Base-by-base conservation (phyloP, 1,284 basidiomycete species). In the Melampsora abietis-canadensis region DNA sequence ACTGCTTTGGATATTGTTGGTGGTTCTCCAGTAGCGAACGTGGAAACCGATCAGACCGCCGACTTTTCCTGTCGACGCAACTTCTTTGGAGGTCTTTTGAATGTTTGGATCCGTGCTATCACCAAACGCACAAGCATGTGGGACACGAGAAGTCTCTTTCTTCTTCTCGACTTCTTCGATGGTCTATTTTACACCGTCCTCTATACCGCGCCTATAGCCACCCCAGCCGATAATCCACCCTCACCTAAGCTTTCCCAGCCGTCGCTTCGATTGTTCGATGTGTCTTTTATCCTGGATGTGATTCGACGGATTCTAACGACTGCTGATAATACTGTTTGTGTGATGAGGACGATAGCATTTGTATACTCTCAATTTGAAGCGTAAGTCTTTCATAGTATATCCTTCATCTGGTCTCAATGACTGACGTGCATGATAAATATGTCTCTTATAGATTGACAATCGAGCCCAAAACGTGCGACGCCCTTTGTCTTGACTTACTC, bases 341-440 rank as follows among this genome's bases (percentile, higher is more conserved):
- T 85, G 30, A 83, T 85, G 77, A 84, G 85, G 67, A 82, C 81
- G 7, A 82, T 85, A 68, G 82, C 84, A 7, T 85, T 84, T 75
- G 79, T 85, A 17, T 85, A 85, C 76, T 83, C 84, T 4, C 84
- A 84, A 77, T 85, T 84, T 79, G 84, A 85, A 75, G 82, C 78
- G 79, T 81, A 4, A 64, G 80, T 75, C 5, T 7, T 1, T 62
- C 8, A 61, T 30, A 27, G 24, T 24, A 15, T 4, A 57, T 68
- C 72, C 12, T 24, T 27, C 30, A 12, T n/a, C 21, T 27, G 34
- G 10, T 14, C 24, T 19, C 57, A 5, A 27, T 57, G 37, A 12
- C 47, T 12, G 2, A n/a, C 6, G 2, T 67, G 61, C 34, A 31
- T 74, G 31, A 63, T 46, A 6, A 31, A 54, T 21, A 24, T 57